Conservation (phyloP, 306 rosid genomes). For the Trifolium dubium region DNA sequence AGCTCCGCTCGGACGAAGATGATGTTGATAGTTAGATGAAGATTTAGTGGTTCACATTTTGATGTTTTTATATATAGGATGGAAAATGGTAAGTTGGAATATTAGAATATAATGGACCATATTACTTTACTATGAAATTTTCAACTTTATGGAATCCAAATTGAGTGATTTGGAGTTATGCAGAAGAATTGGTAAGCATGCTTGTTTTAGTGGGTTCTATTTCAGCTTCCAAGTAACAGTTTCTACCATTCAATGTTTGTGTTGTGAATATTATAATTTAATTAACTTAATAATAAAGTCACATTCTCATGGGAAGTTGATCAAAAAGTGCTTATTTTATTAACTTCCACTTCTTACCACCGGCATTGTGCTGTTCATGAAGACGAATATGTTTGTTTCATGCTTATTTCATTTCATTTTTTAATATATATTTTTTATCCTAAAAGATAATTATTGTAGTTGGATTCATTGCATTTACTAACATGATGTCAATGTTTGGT, state of each 20-base stretch:
- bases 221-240: slow-evolving; percentile 55
- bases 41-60: background rate
- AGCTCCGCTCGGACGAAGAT: background rate
- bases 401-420: slow-evolving; percentile 46
- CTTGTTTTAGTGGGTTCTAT: slow-evolving; percentile 58
- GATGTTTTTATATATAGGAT: background rate
- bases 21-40: background rate
- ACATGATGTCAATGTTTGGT: background rate
- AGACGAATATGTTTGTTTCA: slow-evolving; percentile 52
- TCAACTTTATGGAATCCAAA: slow-evolving; percentile 23
- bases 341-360: slow-evolving; percentile 57
- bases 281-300: slow-evolving; percentile 38
- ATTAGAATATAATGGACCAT: slow-evolving; percentile 1
- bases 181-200: slow-evolving; percentile 47
- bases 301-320: slow-evolving; percentile 55
- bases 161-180: slow-evolving; percentile 20
- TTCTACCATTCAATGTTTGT: slow-evolving; percentile 42
- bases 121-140: background rate
- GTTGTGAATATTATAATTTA: slow-evolving; percentile 28
- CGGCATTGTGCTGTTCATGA: slow-evolving; percentile 59
- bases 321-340: slow-evolving; percentile 46
- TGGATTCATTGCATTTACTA: background rate
- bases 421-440: background rate
- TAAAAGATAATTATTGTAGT: background rate
- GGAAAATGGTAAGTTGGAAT: slow-evolving; percentile 8